A percentile compares a stretch with the other conserved stretches of the same genome.
Conservation (phyloP, 2,329 filamentous ascomycete genomes). For the Botrytis hyacinthi region DNA sequence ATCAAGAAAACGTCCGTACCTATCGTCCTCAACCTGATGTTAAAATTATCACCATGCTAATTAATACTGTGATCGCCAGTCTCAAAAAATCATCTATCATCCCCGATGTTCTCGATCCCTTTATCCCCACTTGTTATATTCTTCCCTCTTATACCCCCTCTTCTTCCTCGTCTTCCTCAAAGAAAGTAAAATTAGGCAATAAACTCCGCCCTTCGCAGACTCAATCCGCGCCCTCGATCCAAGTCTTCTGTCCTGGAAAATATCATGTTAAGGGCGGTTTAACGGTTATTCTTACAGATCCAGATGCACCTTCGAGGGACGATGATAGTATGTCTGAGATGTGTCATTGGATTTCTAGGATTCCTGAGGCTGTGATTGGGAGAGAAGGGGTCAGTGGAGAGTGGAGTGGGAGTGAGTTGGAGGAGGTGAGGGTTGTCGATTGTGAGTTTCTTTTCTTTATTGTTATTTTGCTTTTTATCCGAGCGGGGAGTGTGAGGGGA, state of each 20-base stretch:
- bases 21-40: background rate
- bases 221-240: slow-evolving; percentile 34
- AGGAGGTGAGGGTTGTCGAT: slow-evolving; percentile 23
- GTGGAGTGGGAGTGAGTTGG: background rate
- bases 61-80: background rate
- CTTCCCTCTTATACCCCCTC: background rate
- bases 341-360: slow-evolving; percentile 51
- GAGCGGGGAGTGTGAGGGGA: too few relatives aligned
- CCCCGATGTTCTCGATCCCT: slow-evolving; percentile 1
- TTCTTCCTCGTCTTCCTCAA: background rate
- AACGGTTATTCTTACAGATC: slow-evolving; percentile 54
- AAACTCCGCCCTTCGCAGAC: slow-evolving; percentile 34
- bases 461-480: background rate
- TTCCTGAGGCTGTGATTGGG: slow-evolving; percentile 15
- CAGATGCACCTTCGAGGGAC: slow-evolving; percentile 54
- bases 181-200: slow-evolving; percentile 33
- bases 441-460: slow-evolving; percentile 27
- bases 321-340: slow-evolving; percentile 56
- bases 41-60: background rate
- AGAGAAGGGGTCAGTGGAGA: background rate
- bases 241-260: slow-evolving; percentile 35
- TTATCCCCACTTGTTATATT: slow-evolving; percentile 10
- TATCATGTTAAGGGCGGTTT: slow-evolving; percentile 37
- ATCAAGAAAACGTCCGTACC: background rate
- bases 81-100: slow-evolving; percentile 14